Percentiles rank a stretch among this genome's conserved stretches.
These are phyloP conservation scores for Pelagophyceae sp. DNA, from an alignment of 352 stramenopile species.

Conservation along the genomic window DNA sequence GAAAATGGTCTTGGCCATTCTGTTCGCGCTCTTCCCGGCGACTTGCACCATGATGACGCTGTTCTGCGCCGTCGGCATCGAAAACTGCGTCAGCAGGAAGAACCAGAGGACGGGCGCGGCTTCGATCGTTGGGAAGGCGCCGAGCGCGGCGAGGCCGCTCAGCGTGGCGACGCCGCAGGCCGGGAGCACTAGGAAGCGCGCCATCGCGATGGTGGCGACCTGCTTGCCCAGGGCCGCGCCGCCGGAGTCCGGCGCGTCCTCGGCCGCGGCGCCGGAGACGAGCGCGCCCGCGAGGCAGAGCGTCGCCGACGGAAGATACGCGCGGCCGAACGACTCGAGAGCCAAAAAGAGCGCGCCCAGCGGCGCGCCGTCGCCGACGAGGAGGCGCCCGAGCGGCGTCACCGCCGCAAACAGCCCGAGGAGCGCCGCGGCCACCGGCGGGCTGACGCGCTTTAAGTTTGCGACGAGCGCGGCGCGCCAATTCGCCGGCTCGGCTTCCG, in stretches of 20 bases:
- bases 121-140: not conserved
- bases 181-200: not conserved
- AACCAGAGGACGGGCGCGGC: not conserved
- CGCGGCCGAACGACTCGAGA: not conserved
- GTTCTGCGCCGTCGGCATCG: slow-evolving; percentile 3
- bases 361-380: not conserved
- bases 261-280: not conserved
- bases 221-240: not conserved
- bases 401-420: not conserved
- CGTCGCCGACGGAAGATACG: not conserved
- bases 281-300: not conserved
- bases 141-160: not conserved
- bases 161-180: not conserved
- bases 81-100: slow-evolving; percentile 1
- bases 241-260: no score
- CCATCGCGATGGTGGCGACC: not conserved
- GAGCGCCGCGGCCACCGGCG: not conserved
- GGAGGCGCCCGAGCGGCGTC: not conserved
- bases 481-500: not conserved
- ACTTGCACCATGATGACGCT: not conserved
- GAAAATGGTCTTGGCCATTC: not conserved
- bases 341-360: not conserved
- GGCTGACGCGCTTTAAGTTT: not conserved
- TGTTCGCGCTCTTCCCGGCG: not conserved
- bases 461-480: not conserved